Evolutionary conservation across 179 eudicot genomes (phyloP).

Genomic region (Amaranthus tricolor): DNA sequence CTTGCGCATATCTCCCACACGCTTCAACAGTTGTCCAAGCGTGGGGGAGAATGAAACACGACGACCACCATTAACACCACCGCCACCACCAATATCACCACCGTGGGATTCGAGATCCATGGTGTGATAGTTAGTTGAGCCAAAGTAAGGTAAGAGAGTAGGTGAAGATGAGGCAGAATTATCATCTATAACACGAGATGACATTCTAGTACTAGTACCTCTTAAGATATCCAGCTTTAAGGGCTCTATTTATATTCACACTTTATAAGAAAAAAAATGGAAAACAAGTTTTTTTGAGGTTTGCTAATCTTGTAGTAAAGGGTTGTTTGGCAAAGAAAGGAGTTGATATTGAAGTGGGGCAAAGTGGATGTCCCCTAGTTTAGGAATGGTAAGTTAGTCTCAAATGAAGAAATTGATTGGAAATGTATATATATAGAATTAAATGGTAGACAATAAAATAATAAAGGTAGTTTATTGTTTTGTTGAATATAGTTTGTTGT

Average conservation of each 20-base stretch:
- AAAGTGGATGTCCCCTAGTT: not conserved
- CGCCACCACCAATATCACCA: not conserved
- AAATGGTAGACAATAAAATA: not conserved
- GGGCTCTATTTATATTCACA: not conserved
- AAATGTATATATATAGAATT: constrained; percentile 4
- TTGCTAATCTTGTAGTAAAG: not conserved
- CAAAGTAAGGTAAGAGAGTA: constrained; percentile 23
- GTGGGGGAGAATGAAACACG: constrained; percentile 50
- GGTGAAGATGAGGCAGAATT: constrained; percentile 33
- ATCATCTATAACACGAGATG: constrained; percentile 50
- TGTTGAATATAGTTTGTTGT: constrained; percentile 5
- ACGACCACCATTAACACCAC: not conserved
- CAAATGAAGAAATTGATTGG: constrained; percentile 14
- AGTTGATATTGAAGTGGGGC: constrained; percentile 1
- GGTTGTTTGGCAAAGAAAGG: not conserved
- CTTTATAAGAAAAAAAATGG: not conserved
- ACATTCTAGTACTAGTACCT: constrained; percentile 33
- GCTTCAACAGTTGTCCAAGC: constrained; percentile 65
- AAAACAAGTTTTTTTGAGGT: not conserved
- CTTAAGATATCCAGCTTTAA: constrained; percentile 27
- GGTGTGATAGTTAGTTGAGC: constrained; percentile 11
- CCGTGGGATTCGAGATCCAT: constrained; percentile 26
- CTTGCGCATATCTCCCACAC: constrained; percentile 61
- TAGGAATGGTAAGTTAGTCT: constrained; percentile 6
- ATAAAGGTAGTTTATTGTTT: not conserved